A percentile compares a stretch with the other conserved stretches of the same genome.
These are phyloP conservation scores for Martensiomyces pterosporus DNA, from an alignment of 192 early-diverging fungal species.

Conservation along the genomic window DNA sequence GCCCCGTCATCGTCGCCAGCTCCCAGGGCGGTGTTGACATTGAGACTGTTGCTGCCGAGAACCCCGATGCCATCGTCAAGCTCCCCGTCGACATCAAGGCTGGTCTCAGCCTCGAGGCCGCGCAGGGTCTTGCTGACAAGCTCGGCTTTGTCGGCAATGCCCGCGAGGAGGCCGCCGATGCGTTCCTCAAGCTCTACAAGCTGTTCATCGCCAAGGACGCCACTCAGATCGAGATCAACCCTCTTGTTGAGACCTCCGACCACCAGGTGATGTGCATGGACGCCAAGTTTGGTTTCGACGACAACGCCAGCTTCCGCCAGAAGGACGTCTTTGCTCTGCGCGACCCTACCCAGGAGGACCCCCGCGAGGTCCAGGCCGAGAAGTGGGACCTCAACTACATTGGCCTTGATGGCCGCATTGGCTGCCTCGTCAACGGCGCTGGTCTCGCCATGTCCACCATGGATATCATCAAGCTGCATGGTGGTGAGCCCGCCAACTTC, in stretches of 20 bases:
- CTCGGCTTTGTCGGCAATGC: conserved; percentile 85
- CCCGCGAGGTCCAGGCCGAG: conserved; percentile 93
- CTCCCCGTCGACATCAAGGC: conserved; percentile 84
- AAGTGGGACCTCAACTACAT: conserved; percentile 99
- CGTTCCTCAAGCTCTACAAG: conserved; percentile 90
- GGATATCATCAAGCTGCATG: conserved; percentile 99
- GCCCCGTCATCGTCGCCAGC: conserved; percentile 94
- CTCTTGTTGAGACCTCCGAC: conserved; percentile 85
- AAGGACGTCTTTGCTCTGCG: conserved; percentile 83
- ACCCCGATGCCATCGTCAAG: conserved; percentile 93
- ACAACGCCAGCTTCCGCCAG: conserved; percentile 98
- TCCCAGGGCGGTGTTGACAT: conserved; percentile 99
- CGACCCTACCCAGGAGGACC: conserved; percentile 94
- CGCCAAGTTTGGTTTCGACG: conserved; percentile 99
- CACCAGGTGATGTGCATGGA: conserved; percentile 97
- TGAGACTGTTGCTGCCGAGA: conserved; percentile 90
- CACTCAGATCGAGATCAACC: conserved; percentile 99
- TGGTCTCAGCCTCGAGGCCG: conserved; percentile 73
- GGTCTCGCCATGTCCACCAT: conserved; percentile 99
- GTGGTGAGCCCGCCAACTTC: conserved; percentile 98
- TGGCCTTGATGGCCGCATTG: conserved; percentile 96
- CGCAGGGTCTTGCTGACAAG: conserved; percentile 72
- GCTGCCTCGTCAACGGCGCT: conserved; percentile 97
- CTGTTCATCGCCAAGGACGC: conserved; percentile 96
- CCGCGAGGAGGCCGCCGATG: conserved; percentile 82